Conservation (phyloP, 495 filamentous ascomycete genomes). For the Penicillium atrosanguineum region DNA sequence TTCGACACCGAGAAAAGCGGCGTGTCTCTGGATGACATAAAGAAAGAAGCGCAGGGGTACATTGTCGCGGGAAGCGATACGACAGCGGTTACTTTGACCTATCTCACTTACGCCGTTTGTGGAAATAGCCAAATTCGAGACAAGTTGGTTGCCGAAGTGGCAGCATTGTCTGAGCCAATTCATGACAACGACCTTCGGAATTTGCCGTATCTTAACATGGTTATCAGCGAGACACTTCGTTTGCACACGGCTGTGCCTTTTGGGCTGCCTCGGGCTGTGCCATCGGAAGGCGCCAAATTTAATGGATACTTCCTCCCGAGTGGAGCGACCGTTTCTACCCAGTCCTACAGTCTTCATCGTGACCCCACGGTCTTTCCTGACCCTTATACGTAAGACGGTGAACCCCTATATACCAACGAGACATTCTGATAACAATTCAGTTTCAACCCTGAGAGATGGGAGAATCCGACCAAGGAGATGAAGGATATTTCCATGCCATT, state of each 20-base stretch:
- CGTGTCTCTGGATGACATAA: slow-evolving; percentile 37
- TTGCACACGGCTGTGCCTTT: slow-evolving; percentile 50
- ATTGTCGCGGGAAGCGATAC: slow-evolving; percentile 55
- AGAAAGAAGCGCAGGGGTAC: slow-evolving; percentile 39
- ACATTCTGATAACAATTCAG: slow-evolving; percentile 8
- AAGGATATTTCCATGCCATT: slow-evolving; percentile 53
- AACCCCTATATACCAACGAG: background rate
- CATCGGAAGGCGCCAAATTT: slow-evolving; percentile 23
- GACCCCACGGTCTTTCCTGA: slow-evolving; percentile 28
- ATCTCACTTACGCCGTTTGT: slow-evolving; percentile 37
- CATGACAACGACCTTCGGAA: slow-evolving; percentile 35
- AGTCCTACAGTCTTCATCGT: slow-evolving; percentile 45
- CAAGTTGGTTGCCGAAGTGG: slow-evolving; percentile 42
- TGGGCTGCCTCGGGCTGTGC: slow-evolving; percentile 39
- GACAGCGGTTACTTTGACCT: slow-evolving; percentile 44
- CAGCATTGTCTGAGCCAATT: slow-evolving; percentile 28
- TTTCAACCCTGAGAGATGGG: slow-evolving; percentile 46
- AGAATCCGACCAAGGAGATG: slow-evolving; percentile 45
- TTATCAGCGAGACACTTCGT: slow-evolving; percentile 52
- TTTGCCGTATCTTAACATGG: slow-evolving; percentile 38
- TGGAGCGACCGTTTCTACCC: slow-evolving; percentile 33
- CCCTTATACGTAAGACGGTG: slow-evolving; percentile 21
- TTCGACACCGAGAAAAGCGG: slow-evolving; percentile 38
- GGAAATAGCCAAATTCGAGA: slow-evolving; percentile 28
- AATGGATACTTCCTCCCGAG: slow-evolving; percentile 32